Evolutionary conservation across 352 stramenopile species (phyloP).

Genomic region (Pythium angustatum): DNA sequence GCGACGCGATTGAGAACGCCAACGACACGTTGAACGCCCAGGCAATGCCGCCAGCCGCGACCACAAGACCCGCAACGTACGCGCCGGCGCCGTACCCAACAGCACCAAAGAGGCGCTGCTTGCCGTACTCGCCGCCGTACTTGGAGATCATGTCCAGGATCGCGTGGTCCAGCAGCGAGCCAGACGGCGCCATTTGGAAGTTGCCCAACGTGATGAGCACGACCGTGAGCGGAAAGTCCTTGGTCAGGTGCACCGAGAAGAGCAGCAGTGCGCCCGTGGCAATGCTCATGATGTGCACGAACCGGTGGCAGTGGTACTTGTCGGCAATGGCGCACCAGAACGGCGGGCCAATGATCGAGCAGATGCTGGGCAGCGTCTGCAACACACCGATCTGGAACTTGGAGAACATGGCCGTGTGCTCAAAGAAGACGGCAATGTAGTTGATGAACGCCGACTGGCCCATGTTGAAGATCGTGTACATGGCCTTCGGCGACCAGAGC

Average conservation of each 20-base stretch:
- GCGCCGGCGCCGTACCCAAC: constrained; percentile 66
- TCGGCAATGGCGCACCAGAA: constrained; percentile 77
- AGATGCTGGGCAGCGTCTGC: constrained; percentile 68
- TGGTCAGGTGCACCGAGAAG: constrained; percentile 57
- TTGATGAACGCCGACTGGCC: constrained; percentile 73
- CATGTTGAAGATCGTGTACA: constrained; percentile 71
- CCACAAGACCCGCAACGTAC: constrained; percentile 71
- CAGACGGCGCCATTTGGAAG: constrained; percentile 58
- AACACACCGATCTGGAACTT: constrained; percentile 80
- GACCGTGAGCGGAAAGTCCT: constrained; percentile 52
- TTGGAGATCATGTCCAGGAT: constrained; percentile 66
- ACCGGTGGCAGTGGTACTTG: constrained; percentile 57
- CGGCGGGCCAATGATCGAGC: constrained; percentile 64
- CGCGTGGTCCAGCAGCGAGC: constrained; percentile 71
- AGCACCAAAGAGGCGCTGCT: constrained; percentile 78
- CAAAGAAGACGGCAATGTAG: constrained; percentile 76
- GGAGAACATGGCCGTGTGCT: constrained; percentile 61
- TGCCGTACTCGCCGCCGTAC: constrained; percentile 78
- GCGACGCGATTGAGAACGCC: constrained; percentile 46
- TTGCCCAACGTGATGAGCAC: constrained; percentile 57
- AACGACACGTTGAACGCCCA: constrained; percentile 84
- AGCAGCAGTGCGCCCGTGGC: constrained; percentile 58
- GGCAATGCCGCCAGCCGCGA: constrained; percentile 55
- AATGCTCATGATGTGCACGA: constrained; percentile 65
- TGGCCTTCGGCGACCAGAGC: constrained; percentile 73